Percentiles rank a stretch among this genome's conserved stretches.
phyloP scores from a whole-genome alignment of 139 green algal species.

The Volvox reticuliferus region DNA sequence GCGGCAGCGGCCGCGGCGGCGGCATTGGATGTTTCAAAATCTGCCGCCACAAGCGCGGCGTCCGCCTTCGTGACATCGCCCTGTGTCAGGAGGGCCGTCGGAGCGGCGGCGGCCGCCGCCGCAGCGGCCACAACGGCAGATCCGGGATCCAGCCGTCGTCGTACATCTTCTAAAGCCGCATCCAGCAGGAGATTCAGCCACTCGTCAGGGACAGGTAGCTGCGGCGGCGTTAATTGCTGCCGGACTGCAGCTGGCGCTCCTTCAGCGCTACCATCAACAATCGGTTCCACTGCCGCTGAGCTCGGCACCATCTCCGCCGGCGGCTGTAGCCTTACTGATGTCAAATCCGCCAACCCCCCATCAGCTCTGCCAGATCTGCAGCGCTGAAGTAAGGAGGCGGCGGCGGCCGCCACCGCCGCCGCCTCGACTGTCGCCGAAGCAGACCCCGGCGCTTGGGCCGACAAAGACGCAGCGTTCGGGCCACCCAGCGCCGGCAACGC shows the following conservation, averaged over 20 bases:
- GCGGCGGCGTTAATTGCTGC: background rate
- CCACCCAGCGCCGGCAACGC: background rate
- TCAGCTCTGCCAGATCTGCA: background rate
- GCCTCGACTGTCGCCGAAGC: background rate
- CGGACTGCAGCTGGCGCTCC: background rate
- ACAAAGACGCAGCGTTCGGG: background rate
- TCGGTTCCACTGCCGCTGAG: too few species aligned
- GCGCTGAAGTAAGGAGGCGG: background rate
- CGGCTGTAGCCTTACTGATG: background rate
- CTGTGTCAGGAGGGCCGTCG: background rate
- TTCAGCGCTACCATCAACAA: background rate
- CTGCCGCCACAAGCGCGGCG: background rate
- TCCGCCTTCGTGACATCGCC: slow-evolving; percentile 1
- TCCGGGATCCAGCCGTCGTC: background rate
- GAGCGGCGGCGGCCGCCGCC: background rate
- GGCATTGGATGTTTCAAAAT: background rate
- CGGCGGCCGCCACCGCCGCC: background rate
- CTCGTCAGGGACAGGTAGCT: background rate
- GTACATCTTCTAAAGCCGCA: background rate
- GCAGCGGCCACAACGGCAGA: background rate
- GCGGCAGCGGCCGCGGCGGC: background rate
- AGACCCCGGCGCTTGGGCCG: background rate
- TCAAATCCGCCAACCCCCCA: background rate
- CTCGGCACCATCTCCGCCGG: background rate
- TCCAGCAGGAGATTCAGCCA: background rate